A percentile compares a stretch with the other conserved stretches of the same genome.
Conservation (phyloP, 768 basidiomycete species). For the Collybia nuda region DNA sequence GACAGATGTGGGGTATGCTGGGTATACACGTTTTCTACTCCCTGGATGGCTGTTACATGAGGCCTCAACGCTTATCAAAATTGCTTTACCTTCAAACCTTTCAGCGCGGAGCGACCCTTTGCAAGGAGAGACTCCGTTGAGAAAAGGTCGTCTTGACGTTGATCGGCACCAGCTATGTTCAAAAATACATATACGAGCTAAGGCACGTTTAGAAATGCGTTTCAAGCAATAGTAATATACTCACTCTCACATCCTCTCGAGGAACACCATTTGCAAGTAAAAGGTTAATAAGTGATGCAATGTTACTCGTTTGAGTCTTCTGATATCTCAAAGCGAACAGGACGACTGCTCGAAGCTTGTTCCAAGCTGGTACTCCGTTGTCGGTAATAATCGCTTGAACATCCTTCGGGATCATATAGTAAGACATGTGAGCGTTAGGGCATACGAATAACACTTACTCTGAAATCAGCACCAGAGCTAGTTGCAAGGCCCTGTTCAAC, state of each 20-base stretch:
- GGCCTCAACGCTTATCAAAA: background rate
- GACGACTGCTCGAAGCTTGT: conserved; percentile 89
- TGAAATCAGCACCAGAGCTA: conserved; percentile 86
- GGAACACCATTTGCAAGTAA: conserved; percentile 75
- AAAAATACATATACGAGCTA: conserved; percentile 92
- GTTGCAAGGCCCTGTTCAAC: conserved; percentile 96
- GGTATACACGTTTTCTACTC: conserved; percentile 98
- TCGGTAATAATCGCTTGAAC: conserved; percentile 81
- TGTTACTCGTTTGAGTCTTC: conserved; percentile 80
- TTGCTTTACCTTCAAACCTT: conserved; percentile 79
- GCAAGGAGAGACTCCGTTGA: conserved; percentile 93
- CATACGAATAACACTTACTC: conserved; percentile 41
- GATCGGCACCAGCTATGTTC: conserved; percentile 92
- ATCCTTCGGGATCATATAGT: conserved; percentile 41
- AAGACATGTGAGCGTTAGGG: background rate
- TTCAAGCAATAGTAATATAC: conserved; percentile 16
- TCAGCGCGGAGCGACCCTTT: conserved; percentile 90
- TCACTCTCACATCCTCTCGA: conserved; percentile 72
- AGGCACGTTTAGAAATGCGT: conserved; percentile 9
- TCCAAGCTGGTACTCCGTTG: conserved; percentile 64
- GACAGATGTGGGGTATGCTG: conserved; percentile 94
- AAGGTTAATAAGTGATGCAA: conserved; percentile 74
- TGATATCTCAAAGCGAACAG: conserved; percentile 95
- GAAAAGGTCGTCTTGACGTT: conserved; percentile 96
- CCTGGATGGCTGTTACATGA: conserved; percentile 44